These are phyloP conservation scores for Aspergillus melleus DNA, from an alignment of 2,329 filamentous ascomycete species.

Conservation along the genomic window DNA sequence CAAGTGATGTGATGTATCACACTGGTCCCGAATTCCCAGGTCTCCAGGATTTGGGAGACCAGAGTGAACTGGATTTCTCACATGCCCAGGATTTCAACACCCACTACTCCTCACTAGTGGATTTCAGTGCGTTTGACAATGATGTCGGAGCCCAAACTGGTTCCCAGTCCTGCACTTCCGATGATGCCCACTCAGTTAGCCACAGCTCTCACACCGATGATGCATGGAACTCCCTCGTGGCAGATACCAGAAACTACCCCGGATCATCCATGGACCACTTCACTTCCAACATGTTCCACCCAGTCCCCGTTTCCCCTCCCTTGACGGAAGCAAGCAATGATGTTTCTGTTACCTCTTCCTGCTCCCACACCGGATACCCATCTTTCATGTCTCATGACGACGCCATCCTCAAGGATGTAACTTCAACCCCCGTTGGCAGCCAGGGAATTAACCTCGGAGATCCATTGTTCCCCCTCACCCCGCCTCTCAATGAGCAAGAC, in stretches of 20 bases:
- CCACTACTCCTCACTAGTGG: conserved; percentile 39
- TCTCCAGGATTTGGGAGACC: conserved; percentile 38
- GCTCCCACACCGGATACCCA: conserved; percentile 40
- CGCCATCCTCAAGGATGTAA: conserved; percentile 37
- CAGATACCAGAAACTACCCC: conserved; percentile 35
- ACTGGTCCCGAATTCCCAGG: conserved; percentile 40
- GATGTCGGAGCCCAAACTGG: conserved; percentile 36
- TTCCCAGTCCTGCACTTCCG: conserved; percentile 33
- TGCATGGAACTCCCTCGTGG: conserved; percentile 38
- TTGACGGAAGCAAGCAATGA: conserved; percentile 45
- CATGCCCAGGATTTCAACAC: conserved; percentile 38
- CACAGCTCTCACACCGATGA: conserved; percentile 40
- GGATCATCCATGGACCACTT: conserved; percentile 38
- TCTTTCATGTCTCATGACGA: conserved; percentile 41
- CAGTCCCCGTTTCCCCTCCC: conserved; percentile 44
- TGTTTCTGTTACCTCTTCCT: conserved; percentile 41
- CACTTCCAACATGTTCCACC: conserved; percentile 35
- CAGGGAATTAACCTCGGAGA: conserved; percentile 41
- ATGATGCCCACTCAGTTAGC: conserved; percentile 39
- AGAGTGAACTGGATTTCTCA: conserved; percentile 38
- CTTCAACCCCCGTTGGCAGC: conserved; percentile 32
- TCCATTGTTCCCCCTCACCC: conserved; percentile 40
- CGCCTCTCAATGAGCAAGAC: conserved; percentile 42
- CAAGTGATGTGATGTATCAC: conserved; percentile 40
- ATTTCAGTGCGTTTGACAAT: conserved; percentile 43